Percentiles rank a stretch among this genome's conserved stretches.
These are phyloP conservation scores for Picea glauca DNA, from an alignment of 75 land plant genomes.

Conservation along the genomic window DNA sequence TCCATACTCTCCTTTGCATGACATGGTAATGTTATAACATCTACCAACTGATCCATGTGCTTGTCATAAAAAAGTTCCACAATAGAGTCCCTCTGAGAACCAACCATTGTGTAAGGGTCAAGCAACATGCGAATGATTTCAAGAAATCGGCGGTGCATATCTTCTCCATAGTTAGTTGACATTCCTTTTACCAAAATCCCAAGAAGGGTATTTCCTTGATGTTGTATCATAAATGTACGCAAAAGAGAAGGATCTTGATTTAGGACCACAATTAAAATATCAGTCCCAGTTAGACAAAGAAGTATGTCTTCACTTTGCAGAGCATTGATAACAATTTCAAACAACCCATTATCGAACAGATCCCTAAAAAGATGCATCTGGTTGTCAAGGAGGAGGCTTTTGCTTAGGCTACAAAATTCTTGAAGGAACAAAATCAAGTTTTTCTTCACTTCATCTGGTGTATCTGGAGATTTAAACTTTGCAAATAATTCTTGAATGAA, in stretches of 20 bases:
- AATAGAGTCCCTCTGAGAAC: conserved; percentile 56
- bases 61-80: conserved; percentile 87
- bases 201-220: conserved; percentile 57
- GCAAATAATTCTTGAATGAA: conserved; percentile 68
- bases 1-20: conserved; percentile 33
- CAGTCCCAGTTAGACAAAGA: conserved; percentile 84
- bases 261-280: conserved; percentile 73
- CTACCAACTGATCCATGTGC: conserved; percentile 76
- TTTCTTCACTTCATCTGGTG: conserved; percentile 48
- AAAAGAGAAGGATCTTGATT: conserved; percentile 77
- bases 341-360: conserved; percentile 72
- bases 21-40: conserved; percentile 60
- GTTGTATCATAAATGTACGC: conserved; percentile 64
- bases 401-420: conserved; percentile 82
- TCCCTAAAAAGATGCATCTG: conserved; percentile 77
- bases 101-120: conserved; percentile 61
- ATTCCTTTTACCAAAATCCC: conserved; percentile 85
- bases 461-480: conserved; percentile 59
- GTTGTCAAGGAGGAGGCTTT: conserved; percentile 63
- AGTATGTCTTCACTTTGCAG: conserved; percentile 62
- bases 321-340: conserved; percentile 61
- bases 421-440: conserved; percentile 73
- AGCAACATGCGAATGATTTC: conserved; percentile 84
- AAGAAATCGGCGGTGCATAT: conserved; percentile 81
- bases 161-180: conserved; percentile 73